A percentile compares a stretch with the other conserved stretches of the same genome.
Conservation (phyloP, 164 flowering plant genomes). For the Chimonanthus praecox region DNA sequence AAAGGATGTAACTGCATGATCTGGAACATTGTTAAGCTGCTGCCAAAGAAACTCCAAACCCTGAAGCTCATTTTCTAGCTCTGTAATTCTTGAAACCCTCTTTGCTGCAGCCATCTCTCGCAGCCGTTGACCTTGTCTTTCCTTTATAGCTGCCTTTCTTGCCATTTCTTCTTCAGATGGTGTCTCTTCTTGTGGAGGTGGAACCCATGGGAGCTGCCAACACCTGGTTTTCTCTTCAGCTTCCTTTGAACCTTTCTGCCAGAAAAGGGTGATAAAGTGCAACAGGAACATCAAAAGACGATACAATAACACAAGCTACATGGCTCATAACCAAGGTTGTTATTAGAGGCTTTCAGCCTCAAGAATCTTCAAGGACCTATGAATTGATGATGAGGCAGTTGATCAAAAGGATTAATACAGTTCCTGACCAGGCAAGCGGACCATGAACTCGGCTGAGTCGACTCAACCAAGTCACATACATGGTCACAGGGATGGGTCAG, state of each 20-base stretch:
- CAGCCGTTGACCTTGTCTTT: slow-evolving; percentile 86
- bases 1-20: slow-evolving; percentile 55
- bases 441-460: too few species aligned
- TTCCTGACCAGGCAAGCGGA: too few species aligned
- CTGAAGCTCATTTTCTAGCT: slow-evolving; percentile 73
- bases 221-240: slow-evolving; percentile 77
- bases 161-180: slow-evolving; percentile 96
- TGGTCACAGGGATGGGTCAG: too few species aligned
- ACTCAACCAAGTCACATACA: too few species aligned
- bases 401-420: too few species aligned
- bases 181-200: slow-evolving; percentile 66
- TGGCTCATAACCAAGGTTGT: background rate
- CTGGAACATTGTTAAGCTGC: slow-evolving; percentile 63
- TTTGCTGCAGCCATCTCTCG: slow-evolving; percentile 97
- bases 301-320: background rate
- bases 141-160: slow-evolving; percentile 89
- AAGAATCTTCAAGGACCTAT: too few species aligned
- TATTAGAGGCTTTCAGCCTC: background rate
- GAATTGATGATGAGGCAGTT: too few species aligned
- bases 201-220: slow-evolving; percentile 97
- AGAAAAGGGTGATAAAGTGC: slow-evolving; percentile 5
- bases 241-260: slow-evolving; percentile 74
- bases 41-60: slow-evolving; percentile 73
- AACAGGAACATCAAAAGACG: background rate
- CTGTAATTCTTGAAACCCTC: slow-evolving; percentile 73